These are phyloP conservation scores for Candida hungchunana DNA, from an alignment of 805 yeast species.

Conservation along the genomic window DNA sequence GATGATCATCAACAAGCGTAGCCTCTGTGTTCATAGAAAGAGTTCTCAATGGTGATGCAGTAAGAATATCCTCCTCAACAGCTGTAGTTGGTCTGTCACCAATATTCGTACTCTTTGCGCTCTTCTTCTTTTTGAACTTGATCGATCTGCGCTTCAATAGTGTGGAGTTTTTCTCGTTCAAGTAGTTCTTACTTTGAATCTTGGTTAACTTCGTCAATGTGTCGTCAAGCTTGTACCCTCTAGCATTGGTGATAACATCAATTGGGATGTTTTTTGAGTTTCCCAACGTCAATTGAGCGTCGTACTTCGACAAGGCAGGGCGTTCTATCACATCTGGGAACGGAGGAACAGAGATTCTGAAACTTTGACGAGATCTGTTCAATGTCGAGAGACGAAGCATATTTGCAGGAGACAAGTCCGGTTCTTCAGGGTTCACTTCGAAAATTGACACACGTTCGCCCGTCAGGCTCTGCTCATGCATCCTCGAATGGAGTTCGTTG, in stretches of 20 bases:
- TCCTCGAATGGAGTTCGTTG: conserved; percentile 24
- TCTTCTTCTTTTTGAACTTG: conserved; percentile 16
- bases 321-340: conserved; percentile 57
- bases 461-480: conserved; percentile 19
- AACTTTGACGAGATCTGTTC: conserved; percentile 72
- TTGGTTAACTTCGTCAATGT: conserved; percentile 23
- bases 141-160: conserved; percentile 22
- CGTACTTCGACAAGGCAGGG: conserved; percentile 31
- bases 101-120: neutral
- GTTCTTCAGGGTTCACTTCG: conserved; percentile 52
- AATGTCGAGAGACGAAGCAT: conserved; percentile 64
- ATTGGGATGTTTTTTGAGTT: conserved; percentile 23
- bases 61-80: neutral
- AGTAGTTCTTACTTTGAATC: conserved; percentile 24
- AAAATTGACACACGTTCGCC: conserved; percentile 37
- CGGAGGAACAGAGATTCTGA: conserved; percentile 61
- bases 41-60: conserved; percentile 9
- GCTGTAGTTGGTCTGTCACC: neutral
- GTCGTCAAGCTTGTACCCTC: conserved; percentile 13
- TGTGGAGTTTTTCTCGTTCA: conserved; percentile 21
- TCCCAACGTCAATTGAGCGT: conserved; percentile 14
- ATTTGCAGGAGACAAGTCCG: conserved; percentile 63
- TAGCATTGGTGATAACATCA: conserved; percentile 16
- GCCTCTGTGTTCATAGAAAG: conserved; percentile 19
- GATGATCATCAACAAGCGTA: conserved; percentile 18